Evolutionary conservation across 768 basidiomycete genomes (phyloP), one percentile per base, ranked within the genome.

Genomic region (Stropharia rugosoannulata): DNA sequence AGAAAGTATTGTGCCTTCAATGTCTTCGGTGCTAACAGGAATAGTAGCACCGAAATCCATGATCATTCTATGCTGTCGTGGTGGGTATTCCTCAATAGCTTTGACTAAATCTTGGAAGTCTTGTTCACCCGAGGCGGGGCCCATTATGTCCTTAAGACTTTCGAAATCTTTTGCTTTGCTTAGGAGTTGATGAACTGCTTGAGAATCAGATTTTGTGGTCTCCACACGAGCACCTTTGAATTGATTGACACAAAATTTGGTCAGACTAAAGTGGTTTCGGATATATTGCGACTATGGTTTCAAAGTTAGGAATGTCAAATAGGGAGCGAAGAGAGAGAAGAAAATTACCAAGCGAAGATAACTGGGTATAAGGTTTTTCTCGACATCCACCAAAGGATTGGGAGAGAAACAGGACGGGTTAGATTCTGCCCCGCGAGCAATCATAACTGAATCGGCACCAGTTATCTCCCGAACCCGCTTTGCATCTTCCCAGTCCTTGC

Each of bases 361-460:
- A 5, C 85, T 71, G 22, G 89, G 88, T 45, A 91, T 73, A 25
- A 97, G 73, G 4, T 80, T 85, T 51, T 73, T 70, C 58, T 90
- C 87, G 1, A 94, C 71, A 61, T 94, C 89, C 11, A 75, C 66
- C 22, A 93, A 74, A 2, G 90, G 89, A 0, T 67, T 80, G 15
- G 80, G 72, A 2, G 84, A 83, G 76, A 98, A 98, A 62, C 93
- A 89, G 0, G 90, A 86, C 0, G 94, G 93, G 69, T 98, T 99
- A 4, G 87, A 73, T 70, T 99, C 97, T 5, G 95, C 97, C 1
- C 88, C 94, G 5, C 95, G 88, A 18, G 97, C 97, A 39, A 99
- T 89, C 97, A 99, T 99, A 39, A 94, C 87, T 0, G 93, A 95
- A 63, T 90, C 84, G 10, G 93, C 93, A 3, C 94, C 90, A 29